phyloP scores from a whole-genome alignment of 176 grass and related monocot species.

The Musa schizocarpa region DNA sequence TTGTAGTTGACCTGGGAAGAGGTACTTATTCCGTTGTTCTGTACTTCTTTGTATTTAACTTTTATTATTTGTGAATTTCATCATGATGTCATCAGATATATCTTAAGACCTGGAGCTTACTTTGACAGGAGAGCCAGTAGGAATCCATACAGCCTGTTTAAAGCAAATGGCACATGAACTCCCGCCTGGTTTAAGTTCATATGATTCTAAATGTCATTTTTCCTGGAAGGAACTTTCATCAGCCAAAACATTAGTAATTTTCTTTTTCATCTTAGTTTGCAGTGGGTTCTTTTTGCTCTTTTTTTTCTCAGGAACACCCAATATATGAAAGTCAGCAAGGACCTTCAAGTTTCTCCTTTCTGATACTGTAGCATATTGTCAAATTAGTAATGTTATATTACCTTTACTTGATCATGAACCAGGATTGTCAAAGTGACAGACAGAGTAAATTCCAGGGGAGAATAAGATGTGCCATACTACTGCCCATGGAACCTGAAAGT shows the following conservation, averaged over 20 bases:
- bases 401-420: slow-evolving; percentile 22
- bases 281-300: slow-evolving; percentile 5
- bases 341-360: not conserved
- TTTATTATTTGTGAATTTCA: not conserved
- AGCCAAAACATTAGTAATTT: slow-evolving; percentile 42
- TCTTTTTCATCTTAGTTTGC: slow-evolving; percentile 29
- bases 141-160: slow-evolving; percentile 41
- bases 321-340: not conserved
- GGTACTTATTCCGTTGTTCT: slow-evolving; percentile 27
- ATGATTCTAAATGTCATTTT: slow-evolving; percentile 47
- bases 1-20: slow-evolving; percentile 71
- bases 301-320: not conserved
- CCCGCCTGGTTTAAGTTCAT: slow-evolving; percentile 31
- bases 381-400: slow-evolving; percentile 9
- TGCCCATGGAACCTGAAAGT: slow-evolving; percentile 46
- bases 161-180: slow-evolving; percentile 59
- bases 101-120: slow-evolving; percentile 16
- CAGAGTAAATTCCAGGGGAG: slow-evolving; percentile 43
- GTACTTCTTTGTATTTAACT: not conserved
- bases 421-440: slow-evolving; percentile 40
- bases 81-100: not conserved
- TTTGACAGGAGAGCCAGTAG: slow-evolving; percentile 37
- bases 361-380: not conserved
- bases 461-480: slow-evolving; percentile 74
- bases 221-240: slow-evolving; percentile 61